Percentiles rank a stretch among this genome's conserved stretches.
Evolutionary conservation across 2,329 filamentous ascomycete species (phyloP).

Genomic region (Microsporum ferrugineum): DNA sequence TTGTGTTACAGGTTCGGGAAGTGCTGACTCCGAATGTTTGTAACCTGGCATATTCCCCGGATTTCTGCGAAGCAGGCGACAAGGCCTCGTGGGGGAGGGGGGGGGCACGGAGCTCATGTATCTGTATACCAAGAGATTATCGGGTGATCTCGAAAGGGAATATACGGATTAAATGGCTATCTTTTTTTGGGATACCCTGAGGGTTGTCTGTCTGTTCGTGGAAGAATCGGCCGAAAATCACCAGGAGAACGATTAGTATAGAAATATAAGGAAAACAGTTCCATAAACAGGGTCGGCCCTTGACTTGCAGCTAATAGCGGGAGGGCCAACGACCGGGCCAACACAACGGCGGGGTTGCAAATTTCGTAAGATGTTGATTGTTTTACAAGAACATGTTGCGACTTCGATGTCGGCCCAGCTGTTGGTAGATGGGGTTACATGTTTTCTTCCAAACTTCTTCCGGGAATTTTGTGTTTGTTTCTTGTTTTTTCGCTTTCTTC

Average conservation of each 20-base stretch:
- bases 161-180: background rate
- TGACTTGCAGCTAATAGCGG: background rate
- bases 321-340: background rate
- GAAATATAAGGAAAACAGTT: background rate
- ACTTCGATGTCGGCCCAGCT: background rate
- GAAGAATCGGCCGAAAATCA: slow-evolving; percentile 2
- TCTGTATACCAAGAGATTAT: background rate
- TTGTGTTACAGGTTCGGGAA: background rate
- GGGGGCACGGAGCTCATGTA: background rate
- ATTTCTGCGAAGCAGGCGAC: background rate
- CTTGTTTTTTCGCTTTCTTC: background rate
- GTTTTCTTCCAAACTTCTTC: background rate
- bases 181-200: background rate
- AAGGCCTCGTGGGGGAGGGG: background rate
- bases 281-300: background rate
- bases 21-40: background rate
- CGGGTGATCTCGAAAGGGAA: background rate
- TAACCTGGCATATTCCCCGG: background rate
- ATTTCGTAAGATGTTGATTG: background rate
- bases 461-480: background rate
- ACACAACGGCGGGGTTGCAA: background rate
- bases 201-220: background rate
- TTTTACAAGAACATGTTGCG: background rate
- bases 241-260: background rate
- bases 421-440: background rate